Evolutionary conservation across 2,329 filamentous ascomycete genomes (phyloP).

Genomic region (Claviceps monticola): DNA sequence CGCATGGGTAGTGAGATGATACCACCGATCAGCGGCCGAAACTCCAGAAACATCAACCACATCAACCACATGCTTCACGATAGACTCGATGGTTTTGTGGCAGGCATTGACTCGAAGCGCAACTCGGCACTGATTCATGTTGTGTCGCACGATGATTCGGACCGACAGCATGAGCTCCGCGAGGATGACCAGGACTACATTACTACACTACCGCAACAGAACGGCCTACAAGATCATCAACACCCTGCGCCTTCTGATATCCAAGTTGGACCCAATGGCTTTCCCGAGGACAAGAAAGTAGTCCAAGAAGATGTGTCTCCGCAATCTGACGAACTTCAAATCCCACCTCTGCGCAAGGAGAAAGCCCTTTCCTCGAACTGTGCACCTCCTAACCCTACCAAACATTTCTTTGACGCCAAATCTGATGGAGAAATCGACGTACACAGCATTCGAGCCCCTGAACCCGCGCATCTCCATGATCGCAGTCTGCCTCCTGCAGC

Average conservation of each 20-base stretch:
- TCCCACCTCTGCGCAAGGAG: slow-evolving; percentile 37
- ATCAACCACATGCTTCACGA: slow-evolving; percentile 70
- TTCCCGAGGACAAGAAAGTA: slow-evolving; percentile 28
- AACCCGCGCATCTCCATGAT: slow-evolving; percentile 44
- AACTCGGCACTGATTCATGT: slow-evolving; percentile 73
- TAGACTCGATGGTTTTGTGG: slow-evolving; percentile 75
- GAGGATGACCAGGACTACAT: slow-evolving; percentile 75
- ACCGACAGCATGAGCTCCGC: slow-evolving; percentile 66
- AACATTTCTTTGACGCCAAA: slow-evolving; percentile 11
- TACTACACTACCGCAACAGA: slow-evolving; percentile 61
- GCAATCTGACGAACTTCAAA: slow-evolving; percentile 36
- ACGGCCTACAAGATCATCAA: slow-evolving; percentile 44
- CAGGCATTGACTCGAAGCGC: slow-evolving; percentile 73
- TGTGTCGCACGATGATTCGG: slow-evolving; percentile 64
- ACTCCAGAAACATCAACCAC: slow-evolving; percentile 50
- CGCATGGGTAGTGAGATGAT: slow-evolving; percentile 25
- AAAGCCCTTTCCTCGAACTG: slow-evolving; percentile 46
- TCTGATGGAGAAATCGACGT: slow-evolving; percentile 12
- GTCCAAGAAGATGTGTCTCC: slow-evolving; percentile 11
- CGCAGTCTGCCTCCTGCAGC: slow-evolving; percentile 21
- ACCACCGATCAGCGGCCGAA: slow-evolving; percentile 25
- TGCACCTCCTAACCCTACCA: slow-evolving; percentile 25
- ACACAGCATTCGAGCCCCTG: slow-evolving; percentile 29
- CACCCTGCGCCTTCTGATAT: slow-evolving; percentile 14
- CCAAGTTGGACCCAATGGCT: slow-evolving; percentile 12